Percentiles rank a stretch among this genome's conserved stretches.
Evolutionary conservation across 2,329 filamentous ascomycete genomes (phyloP).

Genomic region (Pochonia chlamydosporia): DNA sequence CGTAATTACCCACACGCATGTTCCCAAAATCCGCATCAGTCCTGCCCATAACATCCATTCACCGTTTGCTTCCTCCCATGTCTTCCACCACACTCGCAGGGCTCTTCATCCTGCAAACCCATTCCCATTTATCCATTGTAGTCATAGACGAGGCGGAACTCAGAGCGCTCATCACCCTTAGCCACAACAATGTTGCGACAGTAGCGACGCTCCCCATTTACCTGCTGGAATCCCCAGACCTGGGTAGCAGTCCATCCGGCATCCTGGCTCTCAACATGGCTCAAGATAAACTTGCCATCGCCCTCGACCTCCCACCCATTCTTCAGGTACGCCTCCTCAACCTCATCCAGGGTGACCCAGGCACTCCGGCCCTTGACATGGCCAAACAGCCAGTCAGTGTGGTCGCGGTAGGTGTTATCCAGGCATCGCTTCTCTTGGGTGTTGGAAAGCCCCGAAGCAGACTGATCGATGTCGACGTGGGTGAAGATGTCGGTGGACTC

Average conservation of each 20-base stretch:
- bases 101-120: not conserved
- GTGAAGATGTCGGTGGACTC: conserved; percentile 35
- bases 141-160: conserved; percentile 53
- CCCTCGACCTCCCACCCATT: conserved; percentile 55
- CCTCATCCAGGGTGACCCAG: conserved; percentile 40
- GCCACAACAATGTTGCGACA: conserved; percentile 46
- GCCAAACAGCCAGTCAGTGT: conserved; percentile 78
- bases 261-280: conserved; percentile 49
- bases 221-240: conserved; percentile 55
- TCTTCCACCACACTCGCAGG: too few relatives aligned
- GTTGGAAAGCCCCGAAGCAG: conserved; percentile 64
- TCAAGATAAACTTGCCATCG: conserved; percentile 59
- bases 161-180: conserved; percentile 42
- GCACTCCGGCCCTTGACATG: conserved; percentile 55
- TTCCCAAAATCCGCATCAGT: too few relatives aligned
- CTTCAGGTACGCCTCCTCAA: conserved; percentile 51
- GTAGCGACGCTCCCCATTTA: conserved; percentile 48
- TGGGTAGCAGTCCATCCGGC: conserved; percentile 50
- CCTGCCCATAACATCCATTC: too few relatives aligned
- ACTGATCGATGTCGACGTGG: conserved; percentile 69
- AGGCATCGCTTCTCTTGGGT: conserved; percentile 51
- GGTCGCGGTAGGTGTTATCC: conserved; percentile 50
- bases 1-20: too few relatives aligned
- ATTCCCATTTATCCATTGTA: conserved; percentile 25
- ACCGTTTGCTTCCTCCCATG: too few relatives aligned